Evolutionary conservation across 768 basidiomycete genomes (phyloP), one percentile per base, ranked within the genome.

Genomic region (Ramaria sp.): DNA sequence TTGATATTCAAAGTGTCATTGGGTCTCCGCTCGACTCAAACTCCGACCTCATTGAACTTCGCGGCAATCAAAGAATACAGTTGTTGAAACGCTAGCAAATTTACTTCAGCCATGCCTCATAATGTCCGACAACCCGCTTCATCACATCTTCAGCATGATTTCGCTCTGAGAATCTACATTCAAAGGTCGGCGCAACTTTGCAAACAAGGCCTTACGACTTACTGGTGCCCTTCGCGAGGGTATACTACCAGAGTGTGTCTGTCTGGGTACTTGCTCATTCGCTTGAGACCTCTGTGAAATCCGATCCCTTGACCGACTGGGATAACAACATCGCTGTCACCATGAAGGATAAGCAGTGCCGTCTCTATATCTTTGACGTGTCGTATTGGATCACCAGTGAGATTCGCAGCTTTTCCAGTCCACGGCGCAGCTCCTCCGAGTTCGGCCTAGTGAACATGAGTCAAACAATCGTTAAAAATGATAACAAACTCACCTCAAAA

Each of bases 271-370:
- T 56, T 56, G 22, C 49, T 51, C 55, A 45, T 49, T 15, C 55
- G 50, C 15, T 42, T 48, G 22, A 59, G 50, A 10, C 50, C 58
- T 15, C 58, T 52, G 27, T 56, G 55, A 50, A 56, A 56, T 8
- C 42, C 51, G 16, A 56, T 48, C 7, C 48, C 58, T 24, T 59
- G 58, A 16, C 55, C 39, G 37, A 53, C 55, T 12, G 58, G 58
- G 15, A 56, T 50, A 18, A 50, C 41, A 22, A 37, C 38, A 47
- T 59, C 58, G 18, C 38, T 42, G 44, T 59, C 48, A 5, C 58
- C 58, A 27, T 59, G 58, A 24, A 59, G 39, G 50, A 59, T 56
- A n/a, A 59, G 51, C 20, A 59, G 20, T 12, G 58, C 55, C 18
- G 58, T 59, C 44, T 56, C 50, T 22, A 59, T 30, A 27, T 52